phyloP scores from a whole-genome alignment of 371 early-diverging fungal genomes.

The Circinella umbellata region DNA sequence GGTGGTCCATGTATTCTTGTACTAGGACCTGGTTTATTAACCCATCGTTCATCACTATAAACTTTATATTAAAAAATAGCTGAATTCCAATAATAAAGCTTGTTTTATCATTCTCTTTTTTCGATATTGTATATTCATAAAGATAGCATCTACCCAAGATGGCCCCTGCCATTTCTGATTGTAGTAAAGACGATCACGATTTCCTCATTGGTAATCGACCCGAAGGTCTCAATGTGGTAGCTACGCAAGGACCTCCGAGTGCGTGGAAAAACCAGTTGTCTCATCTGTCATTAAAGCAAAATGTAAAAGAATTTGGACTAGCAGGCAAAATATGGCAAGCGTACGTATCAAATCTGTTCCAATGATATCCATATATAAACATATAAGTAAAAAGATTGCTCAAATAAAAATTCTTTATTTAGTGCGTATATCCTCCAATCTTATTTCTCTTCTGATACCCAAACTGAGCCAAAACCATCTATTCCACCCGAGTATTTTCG shows the following conservation, averaged over 20 bases:
- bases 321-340: conserved; percentile 62
- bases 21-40: conserved; percentile 44
- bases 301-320: conserved; percentile 46
- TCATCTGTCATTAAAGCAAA: conserved; percentile 39
- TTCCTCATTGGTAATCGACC: conserved; percentile 49
- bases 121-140: not conserved
- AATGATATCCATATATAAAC: no score
- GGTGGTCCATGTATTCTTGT: conserved; percentile 83
- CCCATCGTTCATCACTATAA: conserved; percentile 17
- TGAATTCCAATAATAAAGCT: conserved; percentile 2
- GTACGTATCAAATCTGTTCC: conserved; percentile 17
- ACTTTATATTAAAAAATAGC: not conserved
- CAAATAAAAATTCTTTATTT: not conserved
- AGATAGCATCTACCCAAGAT: not conserved
- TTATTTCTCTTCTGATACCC: conserved; percentile 33
- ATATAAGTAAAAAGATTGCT: not conserved
- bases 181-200: conserved; percentile 20
- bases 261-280: conserved; percentile 11
- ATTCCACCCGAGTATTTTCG: conserved; percentile 35
- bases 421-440: conserved; percentile 54
- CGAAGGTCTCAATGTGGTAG: conserved; percentile 42
- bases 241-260: conserved; percentile 38
- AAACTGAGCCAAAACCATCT: conserved; percentile 17
- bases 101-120: not conserved
- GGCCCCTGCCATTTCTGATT: not conserved